A percentile compares a stretch with the other conserved stretches of the same genome.
phyloP scores from a whole-genome alignment of 176 grass and related monocot genomes.

The Rhynchospora tenuis region DNA sequence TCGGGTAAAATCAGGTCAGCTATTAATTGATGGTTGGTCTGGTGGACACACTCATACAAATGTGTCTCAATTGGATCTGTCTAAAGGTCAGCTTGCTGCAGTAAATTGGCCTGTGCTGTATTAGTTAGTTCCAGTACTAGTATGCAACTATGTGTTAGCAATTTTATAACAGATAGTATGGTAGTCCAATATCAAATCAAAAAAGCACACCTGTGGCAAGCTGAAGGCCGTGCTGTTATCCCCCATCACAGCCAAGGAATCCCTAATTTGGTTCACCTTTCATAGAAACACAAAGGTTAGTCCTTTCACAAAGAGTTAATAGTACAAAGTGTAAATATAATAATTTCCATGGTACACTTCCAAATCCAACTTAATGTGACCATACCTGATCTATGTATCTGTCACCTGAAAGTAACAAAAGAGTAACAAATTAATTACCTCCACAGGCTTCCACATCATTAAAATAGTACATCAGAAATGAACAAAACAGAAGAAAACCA shows the following conservation, averaged over 20 bases:
- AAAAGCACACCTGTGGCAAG: conserved; percentile 66
- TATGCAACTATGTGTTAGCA: neutral
- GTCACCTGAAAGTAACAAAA: conserved; percentile 58
- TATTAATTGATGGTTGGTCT: neutral
- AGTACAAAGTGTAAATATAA: neutral
- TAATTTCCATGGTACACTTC: conserved; percentile 28
- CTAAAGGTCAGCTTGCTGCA: neutral
- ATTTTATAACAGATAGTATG: neutral
- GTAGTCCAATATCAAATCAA: neutral
- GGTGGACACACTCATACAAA: neutral
- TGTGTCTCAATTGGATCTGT: neutral
- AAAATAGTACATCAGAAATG: neutral
- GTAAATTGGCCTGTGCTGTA: neutral
- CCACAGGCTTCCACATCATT: neutral
- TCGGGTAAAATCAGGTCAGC: neutral
- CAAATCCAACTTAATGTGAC: conserved; percentile 2
- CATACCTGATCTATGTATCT: conserved; percentile 83
- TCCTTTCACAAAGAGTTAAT: conserved; percentile 15
- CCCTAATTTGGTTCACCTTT: conserved; percentile 95
- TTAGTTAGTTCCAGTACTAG: neutral
- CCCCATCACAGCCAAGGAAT: conserved; percentile 84
- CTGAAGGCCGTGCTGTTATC: conserved; percentile 91
- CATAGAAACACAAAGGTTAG: conserved; percentile 21
- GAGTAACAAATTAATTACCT: conserved; percentile 24
- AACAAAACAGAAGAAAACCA: conserved; percentile 22